Conservation (phyloP, 2,329 filamentous ascomycete genomes). For the Fusarium sp. region DNA sequence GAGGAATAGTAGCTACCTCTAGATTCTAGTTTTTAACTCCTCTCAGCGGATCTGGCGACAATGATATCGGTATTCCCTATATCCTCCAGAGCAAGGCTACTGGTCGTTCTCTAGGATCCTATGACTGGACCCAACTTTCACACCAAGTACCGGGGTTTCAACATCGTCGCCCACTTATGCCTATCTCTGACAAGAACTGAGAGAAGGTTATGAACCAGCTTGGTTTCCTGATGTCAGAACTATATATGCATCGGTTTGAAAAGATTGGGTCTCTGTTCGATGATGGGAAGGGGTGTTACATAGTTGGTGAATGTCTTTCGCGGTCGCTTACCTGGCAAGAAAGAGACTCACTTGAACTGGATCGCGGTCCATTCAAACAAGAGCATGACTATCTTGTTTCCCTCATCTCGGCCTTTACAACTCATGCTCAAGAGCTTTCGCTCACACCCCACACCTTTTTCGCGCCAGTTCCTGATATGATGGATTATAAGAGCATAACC, state of each 20-base stretch:
- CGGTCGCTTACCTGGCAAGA: conserved; percentile 33
- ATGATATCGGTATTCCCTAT: conserved; percentile 37
- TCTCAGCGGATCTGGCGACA: conserved; percentile 25
- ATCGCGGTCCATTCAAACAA: conserved; percentile 35
- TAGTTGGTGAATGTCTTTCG: conserved; percentile 37
- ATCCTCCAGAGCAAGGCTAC: conserved; percentile 38
- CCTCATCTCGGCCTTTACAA: not conserved
- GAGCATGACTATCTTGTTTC: not conserved
- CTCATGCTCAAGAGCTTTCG: conserved; percentile 31
- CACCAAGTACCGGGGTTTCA: conserved; percentile 11
- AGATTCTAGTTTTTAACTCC: not conserved
- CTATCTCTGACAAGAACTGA: conserved; percentile 13
- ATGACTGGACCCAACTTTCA: conserved; percentile 30
- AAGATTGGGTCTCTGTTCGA: conserved; percentile 38
- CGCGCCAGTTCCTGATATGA: conserved; percentile 39
- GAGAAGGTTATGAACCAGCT: conserved; percentile 37
- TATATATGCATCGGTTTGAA: conserved; percentile 25
- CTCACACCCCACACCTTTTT: conserved; percentile 40
- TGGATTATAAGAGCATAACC: conserved; percentile 27
- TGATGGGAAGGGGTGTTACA: conserved; percentile 11
- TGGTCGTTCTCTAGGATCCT: conserved; percentile 28
- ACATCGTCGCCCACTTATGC: conserved; percentile 1
- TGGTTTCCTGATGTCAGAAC: conserved; percentile 19
- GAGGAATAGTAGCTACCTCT: too few species aligned
- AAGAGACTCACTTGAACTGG: conserved; percentile 36